Conservation (phyloP, 2,329 filamentous ascomycete species). For the Neurospora crassa region DNA sequence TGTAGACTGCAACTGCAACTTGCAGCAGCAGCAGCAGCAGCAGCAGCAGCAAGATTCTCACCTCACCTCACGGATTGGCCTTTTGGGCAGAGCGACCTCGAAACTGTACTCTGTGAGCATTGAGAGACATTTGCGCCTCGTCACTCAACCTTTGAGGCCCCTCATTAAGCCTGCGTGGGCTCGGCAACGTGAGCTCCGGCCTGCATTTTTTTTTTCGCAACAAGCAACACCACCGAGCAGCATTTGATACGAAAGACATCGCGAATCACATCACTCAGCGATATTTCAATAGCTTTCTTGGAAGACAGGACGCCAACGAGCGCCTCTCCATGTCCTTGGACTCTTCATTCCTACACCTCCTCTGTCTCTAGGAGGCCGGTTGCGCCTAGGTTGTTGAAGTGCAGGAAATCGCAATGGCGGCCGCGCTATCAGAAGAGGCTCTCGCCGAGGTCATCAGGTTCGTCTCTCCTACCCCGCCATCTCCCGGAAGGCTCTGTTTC, state of each 20-base stretch:
- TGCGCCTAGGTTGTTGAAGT: slow-evolving; percentile 6
- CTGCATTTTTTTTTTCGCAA: neutral
- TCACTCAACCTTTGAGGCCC: neutral
- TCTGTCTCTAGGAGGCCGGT: slow-evolving; percentile 1
- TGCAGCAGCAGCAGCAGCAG: neutral
- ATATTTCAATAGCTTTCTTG: neutral
- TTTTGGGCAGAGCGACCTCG: neutral
- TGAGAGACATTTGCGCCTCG: neutral
- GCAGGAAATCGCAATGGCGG: slow-evolving; percentile 15
- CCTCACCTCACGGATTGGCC: neutral
- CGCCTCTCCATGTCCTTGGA: neutral
- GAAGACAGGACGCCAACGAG: neutral
- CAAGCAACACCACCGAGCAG: neutral
- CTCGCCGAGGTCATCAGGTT: slow-evolving; percentile 52
- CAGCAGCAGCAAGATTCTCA: neutral
- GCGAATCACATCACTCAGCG: neutral
- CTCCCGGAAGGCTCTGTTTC: slow-evolving; percentile 1
- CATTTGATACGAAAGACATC: neutral
- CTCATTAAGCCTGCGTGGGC: neutral
- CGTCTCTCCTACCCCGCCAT: slow-evolving; percentile 6
- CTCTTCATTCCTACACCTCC: neutral
- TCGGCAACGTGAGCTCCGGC: neutral
- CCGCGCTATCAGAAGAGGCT: slow-evolving; percentile 28
- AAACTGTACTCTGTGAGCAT: neutral
- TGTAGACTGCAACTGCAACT: neutral